Base-by-base conservation (phyloP, 2,329 filamentous ascomycete species). In the Fusarium acutatum region DNA sequence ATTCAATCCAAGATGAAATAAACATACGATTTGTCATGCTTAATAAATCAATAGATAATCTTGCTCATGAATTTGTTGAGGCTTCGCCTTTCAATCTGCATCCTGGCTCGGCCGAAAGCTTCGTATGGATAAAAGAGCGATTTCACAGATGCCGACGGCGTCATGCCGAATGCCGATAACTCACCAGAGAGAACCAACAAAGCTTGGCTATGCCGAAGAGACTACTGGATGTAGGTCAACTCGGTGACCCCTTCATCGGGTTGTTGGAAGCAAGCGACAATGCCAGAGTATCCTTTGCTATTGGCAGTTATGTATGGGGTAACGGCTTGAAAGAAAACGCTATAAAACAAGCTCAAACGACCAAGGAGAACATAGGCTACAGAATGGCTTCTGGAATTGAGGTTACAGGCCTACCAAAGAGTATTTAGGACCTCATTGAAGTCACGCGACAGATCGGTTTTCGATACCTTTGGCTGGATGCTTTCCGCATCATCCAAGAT, bases 81-180 rank as follows among this genome's bases (percentile, higher is more conserved):
- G 35, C 0, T 38, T 38, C 18, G 35, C 35, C 35, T 38, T 38
- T 38, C 35, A 38, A 38, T 38, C 18, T 38, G 6, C 18, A 38
- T 20, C 35, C 35, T 38, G 35, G 35, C 35, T 38, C 35, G 18
- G 11, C 35, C 2, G 11, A 38, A 38, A 38, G 35, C 35, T 38
- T 38, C 35, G 7, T 2, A 38, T 38, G 18, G 35, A 38, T 38
- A 20, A 38, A 20, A 38, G 0, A 20, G 35, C 35, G 35, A 18
- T 38, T 38, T 13, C 35, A 20, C 35, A 38, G 35, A 38, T 38
- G 35, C 35, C 35, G 2, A 20, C 18, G 35, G 0, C 35, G 35
- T 13, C 35, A 38, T 38, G 11, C 6, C 35, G 1, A 20, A 38
- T 38, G 35, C 35, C 0, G 1, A 37, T 0, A 20, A 37, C 35